A percentile compares a stretch with the other conserved stretches of the same genome.
phyloP scores from a whole-genome alignment of 2,329 filamentous ascomycete genomes.

The Scedosporium aurantiacum region DNA sequence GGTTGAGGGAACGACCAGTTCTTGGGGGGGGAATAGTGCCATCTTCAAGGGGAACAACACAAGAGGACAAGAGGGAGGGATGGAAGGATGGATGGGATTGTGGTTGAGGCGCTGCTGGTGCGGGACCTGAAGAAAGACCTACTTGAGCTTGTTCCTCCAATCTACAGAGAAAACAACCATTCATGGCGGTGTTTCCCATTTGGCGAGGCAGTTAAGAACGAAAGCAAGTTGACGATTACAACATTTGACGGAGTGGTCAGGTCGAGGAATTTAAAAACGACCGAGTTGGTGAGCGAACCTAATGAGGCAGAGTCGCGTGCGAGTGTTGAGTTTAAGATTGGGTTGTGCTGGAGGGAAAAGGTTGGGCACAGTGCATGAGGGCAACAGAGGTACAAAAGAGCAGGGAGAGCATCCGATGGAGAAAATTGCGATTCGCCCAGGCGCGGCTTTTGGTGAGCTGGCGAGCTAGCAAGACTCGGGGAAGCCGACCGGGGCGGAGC shows the following conservation, averaged over 20 bases:
- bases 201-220: background rate
- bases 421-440: background rate
- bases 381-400: background rate
- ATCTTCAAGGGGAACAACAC: background rate
- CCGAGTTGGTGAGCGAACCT: background rate
- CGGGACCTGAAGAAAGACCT: slow-evolving; percentile 1
- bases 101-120: background rate
- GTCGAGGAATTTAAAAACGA: background rate
- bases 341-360: background rate
- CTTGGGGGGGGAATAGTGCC: background rate
- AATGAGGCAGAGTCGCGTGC: background rate
- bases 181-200: slow-evolving; percentile 5
- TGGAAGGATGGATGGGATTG: background rate
- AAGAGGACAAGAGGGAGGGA: background rate
- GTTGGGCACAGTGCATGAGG: background rate
- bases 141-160: slow-evolving; percentile 6
- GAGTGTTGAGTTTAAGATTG: background rate
- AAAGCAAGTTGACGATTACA: slow-evolving; percentile 3
- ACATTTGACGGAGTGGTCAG: background rate
- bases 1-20: background rate
- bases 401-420: background rate
- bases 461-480: background rate
- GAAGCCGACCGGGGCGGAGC: background rate
- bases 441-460: background rate
- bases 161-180: slow-evolving; percentile 4